phyloP scores from a whole-genome alignment of 495 filamentous ascomycete genomes.

The Aspergillus funiculosus region DNA sequence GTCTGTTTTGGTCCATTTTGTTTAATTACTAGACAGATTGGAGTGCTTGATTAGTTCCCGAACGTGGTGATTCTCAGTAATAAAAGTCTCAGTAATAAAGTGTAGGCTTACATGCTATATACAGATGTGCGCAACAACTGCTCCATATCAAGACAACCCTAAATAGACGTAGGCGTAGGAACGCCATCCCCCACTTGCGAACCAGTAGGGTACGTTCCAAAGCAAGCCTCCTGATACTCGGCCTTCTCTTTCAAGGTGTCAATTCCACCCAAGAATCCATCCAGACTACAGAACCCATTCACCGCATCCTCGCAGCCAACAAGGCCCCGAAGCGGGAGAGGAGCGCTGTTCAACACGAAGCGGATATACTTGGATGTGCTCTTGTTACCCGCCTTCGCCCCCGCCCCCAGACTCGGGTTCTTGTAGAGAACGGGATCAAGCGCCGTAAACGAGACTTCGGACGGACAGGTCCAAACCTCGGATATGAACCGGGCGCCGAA shows the following conservation, averaged over 20 bases:
- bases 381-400: neutral
- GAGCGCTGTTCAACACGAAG: conserved; percentile 29
- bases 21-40: too few relatives aligned
- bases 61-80: too few relatives aligned
- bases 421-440: conserved; percentile 24
- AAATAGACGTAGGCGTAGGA: too few relatives aligned
- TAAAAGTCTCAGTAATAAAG: too few relatives aligned
- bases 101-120: too few relatives aligned
- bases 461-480: conserved; percentile 45
- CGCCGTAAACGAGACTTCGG: conserved; percentile 5
- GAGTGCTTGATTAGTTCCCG: too few relatives aligned
- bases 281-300: conserved; percentile 29
- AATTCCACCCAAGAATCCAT: conserved; percentile 22
- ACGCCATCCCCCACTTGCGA: conserved; percentile 28
- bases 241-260: conserved; percentile 21
- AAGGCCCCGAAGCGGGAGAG: conserved; percentile 26
- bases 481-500: conserved; percentile 61
- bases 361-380: conserved; percentile 25
- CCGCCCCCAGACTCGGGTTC: conserved; percentile 19
- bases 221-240: conserved; percentile 25
- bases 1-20: too few relatives aligned
- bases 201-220: conserved; percentile 22
- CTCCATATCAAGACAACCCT: too few relatives aligned
- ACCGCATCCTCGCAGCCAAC: conserved; percentile 22
- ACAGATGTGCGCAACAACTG: too few relatives aligned